phyloP scores from a whole-genome alignment of 176 grass and related monocot genomes.

The Eragrostis nindensis region DNA sequence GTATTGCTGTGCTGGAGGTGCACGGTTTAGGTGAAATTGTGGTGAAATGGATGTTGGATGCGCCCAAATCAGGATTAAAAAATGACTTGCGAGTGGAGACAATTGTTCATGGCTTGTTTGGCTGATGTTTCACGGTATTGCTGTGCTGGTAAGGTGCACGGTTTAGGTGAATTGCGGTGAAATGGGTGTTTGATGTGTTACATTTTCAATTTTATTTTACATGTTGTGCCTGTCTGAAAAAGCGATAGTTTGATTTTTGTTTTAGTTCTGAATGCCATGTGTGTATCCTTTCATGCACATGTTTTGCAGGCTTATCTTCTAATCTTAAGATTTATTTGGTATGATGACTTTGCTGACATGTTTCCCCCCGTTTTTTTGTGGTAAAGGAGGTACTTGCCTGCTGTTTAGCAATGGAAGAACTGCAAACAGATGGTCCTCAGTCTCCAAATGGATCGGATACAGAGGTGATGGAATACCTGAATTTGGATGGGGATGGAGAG shows the following conservation, averaged over 20 bases:
- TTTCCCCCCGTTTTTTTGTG: not conserved
- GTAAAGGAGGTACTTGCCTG: not conserved
- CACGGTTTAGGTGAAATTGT: not conserved
- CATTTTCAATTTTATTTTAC: not conserved
- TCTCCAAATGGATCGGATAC: constrained; percentile 26
- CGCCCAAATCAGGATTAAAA: too few relatives aligned
- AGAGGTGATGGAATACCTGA: constrained; percentile 38
- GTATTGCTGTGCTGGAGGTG: not conserved
- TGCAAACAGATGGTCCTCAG: constrained; percentile 1
- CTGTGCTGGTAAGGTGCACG: not conserved
- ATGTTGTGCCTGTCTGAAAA: not conserved
- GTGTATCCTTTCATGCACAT: constrained; percentile 2
- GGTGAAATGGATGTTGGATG: constrained; percentile 5
- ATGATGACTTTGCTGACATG: not conserved
- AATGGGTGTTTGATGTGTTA: constrained; percentile 1
- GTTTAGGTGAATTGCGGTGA: constrained; percentile 1
- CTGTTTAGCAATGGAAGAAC: constrained; percentile 18
- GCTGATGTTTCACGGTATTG: not conserved
- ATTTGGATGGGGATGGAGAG: constrained; percentile 33
- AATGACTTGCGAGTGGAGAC: not conserved
- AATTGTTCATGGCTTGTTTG: not conserved
- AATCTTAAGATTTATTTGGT: not conserved
- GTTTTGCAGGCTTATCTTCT: not conserved
- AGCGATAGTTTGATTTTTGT: not conserved
- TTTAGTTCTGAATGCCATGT: not conserved